Evolutionary conservation across 495 filamentous ascomycete genomes (phyloP).

Genomic region (Neurospora sp.): DNA sequence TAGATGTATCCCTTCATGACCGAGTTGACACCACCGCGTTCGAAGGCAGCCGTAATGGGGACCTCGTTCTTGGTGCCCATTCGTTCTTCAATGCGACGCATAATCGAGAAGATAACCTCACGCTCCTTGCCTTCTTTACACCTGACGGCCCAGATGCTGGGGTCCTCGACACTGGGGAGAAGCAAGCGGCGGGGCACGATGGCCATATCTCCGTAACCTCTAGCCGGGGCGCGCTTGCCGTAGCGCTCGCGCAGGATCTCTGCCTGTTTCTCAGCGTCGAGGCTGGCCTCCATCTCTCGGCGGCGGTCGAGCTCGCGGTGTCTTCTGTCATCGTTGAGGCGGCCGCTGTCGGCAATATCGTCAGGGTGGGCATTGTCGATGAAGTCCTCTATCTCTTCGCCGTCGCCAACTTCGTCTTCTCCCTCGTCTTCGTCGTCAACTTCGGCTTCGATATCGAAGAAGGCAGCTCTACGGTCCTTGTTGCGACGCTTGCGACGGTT

Average conservation of each 20-base stretch:
- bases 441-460: conserved; percentile 94
- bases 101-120: conserved; percentile 76
- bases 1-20: conserved; percentile 91
- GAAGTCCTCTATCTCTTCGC: conserved; percentile 71
- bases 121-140: conserved; percentile 93
- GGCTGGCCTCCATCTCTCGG: conserved; percentile 69
- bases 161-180: conserved; percentile 90
- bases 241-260: conserved; percentile 78
- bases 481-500: conserved; percentile 66
- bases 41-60: conserved; percentile 78
- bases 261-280: conserved; percentile 92
- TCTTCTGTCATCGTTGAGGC: conserved; percentile 77
- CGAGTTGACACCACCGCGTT: conserved; percentile 60
- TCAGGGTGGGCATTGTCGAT: conserved; percentile 85
- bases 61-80: conserved; percentile 62
- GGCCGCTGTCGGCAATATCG: conserved; percentile 71
- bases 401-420: conserved; percentile 80
- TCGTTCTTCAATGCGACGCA: conserved; percentile 77
- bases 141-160: conserved; percentile 88
- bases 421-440: conserved; percentile 92
- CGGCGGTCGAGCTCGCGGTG: conserved; percentile 91
- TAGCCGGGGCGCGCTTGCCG: conserved; percentile 40
- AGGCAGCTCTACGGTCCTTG: conserved; percentile 60
- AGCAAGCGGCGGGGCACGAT: conserved; percentile 78
- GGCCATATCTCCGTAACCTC: conserved; percentile 46